Evolutionary conservation across 495 filamentous ascomycete genomes (phyloP).

Genomic region (Penicillium pulvis): DNA sequence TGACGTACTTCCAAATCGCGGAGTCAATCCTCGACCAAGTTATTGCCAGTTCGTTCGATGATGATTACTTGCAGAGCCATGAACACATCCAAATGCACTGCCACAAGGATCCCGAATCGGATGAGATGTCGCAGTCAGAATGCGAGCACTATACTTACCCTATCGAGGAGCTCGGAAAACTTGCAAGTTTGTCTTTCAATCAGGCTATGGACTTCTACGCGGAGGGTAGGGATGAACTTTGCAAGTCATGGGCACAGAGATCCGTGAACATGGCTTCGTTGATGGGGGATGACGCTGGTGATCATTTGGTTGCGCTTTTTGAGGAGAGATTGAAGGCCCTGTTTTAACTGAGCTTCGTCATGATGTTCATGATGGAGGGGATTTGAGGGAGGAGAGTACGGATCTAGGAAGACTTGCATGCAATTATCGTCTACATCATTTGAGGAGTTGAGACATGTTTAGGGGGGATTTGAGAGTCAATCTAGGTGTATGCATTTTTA

Average conservation of each 20-base stretch:
- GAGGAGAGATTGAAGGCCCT: slow-evolving; percentile 55
- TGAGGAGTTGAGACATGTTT: too few species aligned
- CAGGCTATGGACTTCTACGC: slow-evolving; percentile 72
- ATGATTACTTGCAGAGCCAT: neutral
- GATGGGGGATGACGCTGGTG: slow-evolving; percentile 43
- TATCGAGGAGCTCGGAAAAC: slow-evolving; percentile 72
- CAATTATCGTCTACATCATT: too few species aligned
- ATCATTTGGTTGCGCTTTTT: slow-evolving; percentile 50
- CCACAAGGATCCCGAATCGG: neutral
- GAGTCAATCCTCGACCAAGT: neutral
- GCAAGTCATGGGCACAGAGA: slow-evolving; percentile 65
- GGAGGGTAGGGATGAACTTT: slow-evolving; percentile 53
- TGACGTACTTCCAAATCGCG: neutral
- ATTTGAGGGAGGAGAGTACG: too few species aligned
- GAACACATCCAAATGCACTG: neutral
- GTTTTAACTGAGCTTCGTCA: slow-evolving; percentile 7
- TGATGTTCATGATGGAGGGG: too few species aligned
- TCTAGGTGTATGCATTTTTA: too few species aligned
- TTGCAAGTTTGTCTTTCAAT: slow-evolving; percentile 75
- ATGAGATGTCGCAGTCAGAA: neutral
- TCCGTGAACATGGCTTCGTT: slow-evolving; percentile 64
- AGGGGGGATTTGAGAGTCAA: too few species aligned
- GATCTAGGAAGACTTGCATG: too few species aligned
- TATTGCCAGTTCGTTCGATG: neutral
- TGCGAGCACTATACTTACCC: slow-evolving; percentile 51